A percentile compares a stretch with the other conserved stretches of the same genome.
These are phyloP conservation scores for Rhodotorula toruloides DNA, from an alignment of 768 basidiomycete genomes.

Conservation along the genomic window DNA sequence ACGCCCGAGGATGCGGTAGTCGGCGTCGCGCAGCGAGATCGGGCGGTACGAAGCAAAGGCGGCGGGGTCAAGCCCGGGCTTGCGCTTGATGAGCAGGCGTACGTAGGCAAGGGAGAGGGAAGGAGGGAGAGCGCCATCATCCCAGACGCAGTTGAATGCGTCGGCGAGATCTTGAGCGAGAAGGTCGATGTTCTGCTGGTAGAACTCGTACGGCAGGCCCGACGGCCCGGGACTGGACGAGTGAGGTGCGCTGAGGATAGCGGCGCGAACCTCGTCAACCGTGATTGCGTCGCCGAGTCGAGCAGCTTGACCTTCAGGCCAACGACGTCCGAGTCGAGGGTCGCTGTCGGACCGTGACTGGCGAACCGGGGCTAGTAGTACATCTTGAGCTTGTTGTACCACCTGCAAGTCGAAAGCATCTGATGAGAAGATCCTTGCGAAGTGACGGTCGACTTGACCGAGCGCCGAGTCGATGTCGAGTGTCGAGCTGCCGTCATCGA, in stretches of 20 bases:
- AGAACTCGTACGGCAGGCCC: conserved; percentile 17
- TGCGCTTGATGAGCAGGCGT: conserved; percentile 14
- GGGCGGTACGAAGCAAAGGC: conserved; percentile 1
- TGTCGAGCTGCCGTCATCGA: too few relatives aligned
- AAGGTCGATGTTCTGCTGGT: background rate
- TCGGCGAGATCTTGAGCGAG: background rate
- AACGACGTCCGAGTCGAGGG: background rate
- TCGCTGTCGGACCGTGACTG: background rate
- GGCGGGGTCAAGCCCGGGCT: background rate
- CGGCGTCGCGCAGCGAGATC: conserved; percentile 8
- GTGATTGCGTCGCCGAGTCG: conserved; percentile 3
- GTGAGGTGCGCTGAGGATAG: background rate
- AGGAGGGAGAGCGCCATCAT: background rate
- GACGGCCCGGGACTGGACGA: background rate
- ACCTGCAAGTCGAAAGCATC: too few relatives aligned
- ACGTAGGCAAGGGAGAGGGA: conserved; percentile 1
- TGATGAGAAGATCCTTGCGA: too few relatives aligned
- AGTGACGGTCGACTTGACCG: too few relatives aligned
- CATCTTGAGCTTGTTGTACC: too few relatives aligned
- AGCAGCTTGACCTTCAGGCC: background rate
- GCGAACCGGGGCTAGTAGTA: background rate
- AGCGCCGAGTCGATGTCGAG: too few relatives aligned
- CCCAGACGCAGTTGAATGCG: conserved; percentile 10
- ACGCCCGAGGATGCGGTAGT: background rate
- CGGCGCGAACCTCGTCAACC: background rate